These are phyloP conservation scores for Mimosa pudica DNA, from an alignment of 306 rosid species.

Conservation along the genomic window DNA sequence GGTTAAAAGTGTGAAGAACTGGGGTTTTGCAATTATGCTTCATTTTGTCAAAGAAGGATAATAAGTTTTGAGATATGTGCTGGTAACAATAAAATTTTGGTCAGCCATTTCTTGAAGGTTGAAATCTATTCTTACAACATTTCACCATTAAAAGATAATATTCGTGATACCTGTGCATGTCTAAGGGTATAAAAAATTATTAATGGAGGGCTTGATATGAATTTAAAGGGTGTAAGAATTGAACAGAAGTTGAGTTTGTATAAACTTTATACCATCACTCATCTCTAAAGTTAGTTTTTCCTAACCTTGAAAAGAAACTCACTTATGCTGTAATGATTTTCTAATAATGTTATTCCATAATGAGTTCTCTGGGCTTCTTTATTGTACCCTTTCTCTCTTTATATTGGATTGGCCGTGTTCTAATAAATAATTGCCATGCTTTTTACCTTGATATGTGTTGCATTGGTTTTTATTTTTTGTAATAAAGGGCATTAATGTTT, in stretches of 20 bases:
- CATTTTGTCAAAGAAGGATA: background rate
- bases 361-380: background rate
- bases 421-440: slow-evolving; percentile 16
- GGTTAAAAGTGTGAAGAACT: slow-evolving; percentile 1
- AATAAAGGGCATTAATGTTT: slow-evolving; percentile 10
- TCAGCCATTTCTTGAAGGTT: background rate
- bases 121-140: background rate
- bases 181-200: too few relatives aligned
- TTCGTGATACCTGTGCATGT: background rate
- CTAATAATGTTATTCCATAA: background rate
- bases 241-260: background rate
- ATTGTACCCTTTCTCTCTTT: background rate
- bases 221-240: background rate
- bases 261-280: background rate
- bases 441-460: slow-evolving; percentile 21
- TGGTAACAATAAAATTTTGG: background rate
- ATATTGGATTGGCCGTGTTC: slow-evolving; percentile 8
- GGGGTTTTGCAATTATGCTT: background rate
- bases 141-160: background rate
- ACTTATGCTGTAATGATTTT: background rate
- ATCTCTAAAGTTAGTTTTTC: background rate
- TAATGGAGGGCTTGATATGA: background rate
- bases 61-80: background rate
- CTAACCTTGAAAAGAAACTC: background rate
- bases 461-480: slow-evolving; percentile 29